Evolutionary conservation across 148 eudicot species (phyloP), one percentile per base, ranked within the genome.

Genomic region (Chenopodium berlandieri): DNA sequence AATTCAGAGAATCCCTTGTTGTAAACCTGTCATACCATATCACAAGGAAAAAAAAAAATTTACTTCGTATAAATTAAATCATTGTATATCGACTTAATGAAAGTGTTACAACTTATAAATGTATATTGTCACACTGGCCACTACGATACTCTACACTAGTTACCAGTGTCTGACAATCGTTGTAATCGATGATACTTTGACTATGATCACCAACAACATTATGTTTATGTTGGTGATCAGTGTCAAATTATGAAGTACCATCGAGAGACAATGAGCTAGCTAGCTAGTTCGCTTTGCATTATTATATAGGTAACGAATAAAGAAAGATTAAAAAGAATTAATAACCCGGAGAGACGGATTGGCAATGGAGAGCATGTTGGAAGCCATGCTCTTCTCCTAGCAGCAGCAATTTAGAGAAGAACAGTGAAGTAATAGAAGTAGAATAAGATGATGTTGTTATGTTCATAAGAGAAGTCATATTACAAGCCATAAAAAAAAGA

Each of bases 1-100:
- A 89, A 92, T 2, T 95, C 99, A 1, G 94, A 89, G 83, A 95
- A 91, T 73, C 97, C 97, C 86, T 90, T 92, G 82, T 86, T 89
- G 78, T 86, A 89, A 34, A 84, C 92, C 98, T 95, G 89, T 82
- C 77, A 79, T 7, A 16, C 34, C 54, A 37, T 67, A 22, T 40
- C n/a, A 44, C 20, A 8, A 34, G 0, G 30, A 27, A 27, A 81
- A n/a, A n/a, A 76, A 70, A 37, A 40, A 40, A 40, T 40, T 40
- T 40, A 27, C 30, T 27, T 27, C 30, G 30, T 27, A 40, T 40
- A 40, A 37, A 5, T 72, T 71, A 46, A 79, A 1, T 8, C 13
- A 23, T 14, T 31, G 17, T 25, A 23, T 16, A 14, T 31, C 13
- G 3, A 31, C 14, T 5, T 11, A 17, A 78, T 44, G 2, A 47